Evolutionary conservation across 2,329 filamentous ascomycete species (phyloP).

Genomic region (Chaetomiaceae sp.): DNA sequence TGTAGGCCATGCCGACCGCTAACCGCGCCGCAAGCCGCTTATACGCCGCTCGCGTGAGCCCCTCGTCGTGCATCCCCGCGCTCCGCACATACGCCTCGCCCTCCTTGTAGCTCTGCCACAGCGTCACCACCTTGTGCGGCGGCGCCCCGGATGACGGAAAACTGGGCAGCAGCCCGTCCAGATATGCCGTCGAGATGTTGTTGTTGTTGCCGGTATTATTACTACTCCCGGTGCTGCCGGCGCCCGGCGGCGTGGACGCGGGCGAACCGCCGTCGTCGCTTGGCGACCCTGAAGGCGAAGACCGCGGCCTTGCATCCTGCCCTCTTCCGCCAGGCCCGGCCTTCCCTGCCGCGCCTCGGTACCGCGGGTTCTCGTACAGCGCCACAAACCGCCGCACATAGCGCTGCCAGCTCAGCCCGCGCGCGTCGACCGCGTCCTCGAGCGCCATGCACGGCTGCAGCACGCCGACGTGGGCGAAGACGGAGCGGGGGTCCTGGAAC

Average conservation of each 20-base stretch:
- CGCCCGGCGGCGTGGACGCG: neutral
- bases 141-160: neutral
- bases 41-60: constrained; percentile 18
- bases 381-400: constrained; percentile 19
- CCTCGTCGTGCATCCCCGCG: constrained; percentile 6
- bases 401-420: constrained; percentile 17
- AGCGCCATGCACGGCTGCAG: constrained; percentile 21
- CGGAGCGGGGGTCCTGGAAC: constrained; percentile 17
- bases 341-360: too few relatives aligned
- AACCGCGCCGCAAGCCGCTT: constrained; percentile 14
- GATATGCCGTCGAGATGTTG: neutral
- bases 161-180: neutral
- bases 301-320: too few relatives aligned
- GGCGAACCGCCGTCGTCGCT: too few relatives aligned
- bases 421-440: constrained; percentile 15
- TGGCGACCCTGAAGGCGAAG: too few relatives aligned
- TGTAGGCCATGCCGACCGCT: constrained; percentile 15
- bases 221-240: too few relatives aligned
- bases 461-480: constrained; percentile 16
- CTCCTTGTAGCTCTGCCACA: constrained; percentile 17
- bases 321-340: too few relatives aligned
- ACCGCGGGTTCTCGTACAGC: constrained; percentile 23
- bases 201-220: neutral
- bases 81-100: constrained; percentile 13
- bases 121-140: constrained; percentile 11